Base-by-base conservation (phyloP, 2,329 filamentous ascomycete species). In the Parasarocladium wereldwijsianum region DNA sequence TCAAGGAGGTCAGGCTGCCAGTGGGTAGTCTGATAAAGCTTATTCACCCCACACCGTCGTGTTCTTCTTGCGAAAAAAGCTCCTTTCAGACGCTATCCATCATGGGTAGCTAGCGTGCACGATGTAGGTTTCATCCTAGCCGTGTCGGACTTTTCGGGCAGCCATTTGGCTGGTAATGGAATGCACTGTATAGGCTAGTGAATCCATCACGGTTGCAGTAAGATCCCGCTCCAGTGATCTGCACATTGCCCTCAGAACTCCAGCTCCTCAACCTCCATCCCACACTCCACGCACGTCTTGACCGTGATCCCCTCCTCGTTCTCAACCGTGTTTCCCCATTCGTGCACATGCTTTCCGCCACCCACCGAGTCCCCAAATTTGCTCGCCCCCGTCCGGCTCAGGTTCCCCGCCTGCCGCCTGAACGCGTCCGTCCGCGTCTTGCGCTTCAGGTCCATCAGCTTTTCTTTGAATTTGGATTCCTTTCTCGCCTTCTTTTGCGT, bases 341-440 rank as follows among this genome's bases (percentile, higher is more conserved):
- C 80, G 58, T 98, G 90, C 31, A 85, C 77, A 61, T 98, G 90
- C 44, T 70, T 79, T 2, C 66, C 65, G 5, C 66, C 65, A 4
- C 66, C 70, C 15, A 94, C 64, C 30, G 67, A 66, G 50, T 93
- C 83, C 0, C 87, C 85, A 58, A 94, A 93, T 34, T 60, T 63
- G 23, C 55, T 60, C 9, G 65, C 62, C 13, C 54, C 60, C 2
- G 51, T 54, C 9, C 66, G 63, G 38, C 66, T 66, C 38, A 73
- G 60, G 3, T 64, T 63, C 32, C 67, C 69, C 32, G 72, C 66
- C 42, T 76, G 76, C 29, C 86, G 62, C 32, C 85, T 71, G 43
- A 87, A 93, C 1, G 86, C 83, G 42, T 96, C 90, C 0, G 92
- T 86, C 26, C 85, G 65, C 9, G 90, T 98, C 50, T 86, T 76